A percentile compares a stretch with the other conserved stretches of the same genome.
Conservation (phyloP, 208 protist species). For the Borovskyia barvae region DNA sequence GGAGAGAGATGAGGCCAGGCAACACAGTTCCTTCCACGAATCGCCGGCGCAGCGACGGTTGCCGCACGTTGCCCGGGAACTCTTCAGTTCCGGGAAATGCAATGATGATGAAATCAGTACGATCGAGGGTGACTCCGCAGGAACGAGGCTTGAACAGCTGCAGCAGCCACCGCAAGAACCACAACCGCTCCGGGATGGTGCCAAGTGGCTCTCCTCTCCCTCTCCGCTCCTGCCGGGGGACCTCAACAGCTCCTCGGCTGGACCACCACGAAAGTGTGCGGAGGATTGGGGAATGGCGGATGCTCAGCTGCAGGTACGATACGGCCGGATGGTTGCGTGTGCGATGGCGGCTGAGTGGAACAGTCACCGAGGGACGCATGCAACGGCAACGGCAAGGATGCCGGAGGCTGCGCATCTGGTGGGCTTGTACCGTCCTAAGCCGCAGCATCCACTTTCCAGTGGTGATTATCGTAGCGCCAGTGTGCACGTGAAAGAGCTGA, state of each 20-base stretch:
- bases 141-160: too few relatives aligned
- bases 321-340: conserved; percentile 14
- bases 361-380: too few relatives aligned
- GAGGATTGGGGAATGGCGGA: not conserved
- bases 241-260: not conserved
- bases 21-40: too few relatives aligned
- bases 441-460: too few relatives aligned
- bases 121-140: not conserved
- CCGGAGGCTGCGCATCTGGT: too few relatives aligned
- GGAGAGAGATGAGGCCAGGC: too few relatives aligned
- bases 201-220: too few relatives aligned
- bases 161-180: too few relatives aligned
- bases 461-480: conserved; percentile 20
- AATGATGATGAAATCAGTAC: not conserved
- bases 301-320: conserved; percentile 4
- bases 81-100: not conserved
- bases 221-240: too few relatives aligned
- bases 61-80: not conserved
- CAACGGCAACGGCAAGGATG: not conserved
- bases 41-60: not conserved
- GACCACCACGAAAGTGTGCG: not conserved
- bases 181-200: too few relatives aligned
- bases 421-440: too few relatives aligned
- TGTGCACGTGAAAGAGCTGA: conserved; percentile 23
- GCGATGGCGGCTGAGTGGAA: conserved; percentile 4